Base-by-base conservation (phyloP, 2,329 filamentous ascomycete species). In the Penicillium sp. region DNA sequence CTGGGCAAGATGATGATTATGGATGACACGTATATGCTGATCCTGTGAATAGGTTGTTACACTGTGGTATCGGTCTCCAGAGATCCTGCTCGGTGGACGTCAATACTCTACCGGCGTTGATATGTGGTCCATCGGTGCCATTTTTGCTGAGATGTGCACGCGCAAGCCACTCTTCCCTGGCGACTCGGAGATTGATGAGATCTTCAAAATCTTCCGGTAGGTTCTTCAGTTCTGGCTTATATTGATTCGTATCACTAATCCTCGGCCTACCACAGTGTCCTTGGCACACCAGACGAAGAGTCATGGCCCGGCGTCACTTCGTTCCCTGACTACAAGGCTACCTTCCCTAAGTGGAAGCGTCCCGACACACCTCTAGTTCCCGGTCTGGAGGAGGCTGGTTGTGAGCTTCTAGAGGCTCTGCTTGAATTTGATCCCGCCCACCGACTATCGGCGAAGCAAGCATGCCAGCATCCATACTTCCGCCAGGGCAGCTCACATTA, bases 111-210 rank as follows among this genome's bases (percentile, higher is more conserved):
- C 91, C 12, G 91, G 91, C 51, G 91, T 96, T 34, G 91, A 96
- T 68, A 96, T 96, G 89, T 96, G 91, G 91, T 94, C 90, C 26
- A 87, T 92, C 43, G 91, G 91, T 56, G 94, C 91, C 73, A 96
- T 96, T 73, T 96, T 96, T 72, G 91, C 92, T 8, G 91, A 96
- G 75, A 96, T 96, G 92, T 95, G 90, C 75, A 96, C 91, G 1
- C 85, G 90, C 66, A 96, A 95, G 76, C 91, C 91, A 4, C 80
- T 96, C 36, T 96, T 96, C 79, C 91, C 91, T 10, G 91, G 91
- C 52, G 91, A 96, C 70, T 94, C 90, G 4, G 90, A 95, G 70
- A 95, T 95, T 74, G 90, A 95, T 67, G 90, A 95, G 74, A 95
- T 95, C 68, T 95, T 95, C 81, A 94, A 93, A 78, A 95, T 88